A percentile compares a stretch with the other conserved stretches of the same genome.
phyloP scores from a whole-genome alignment of 2,329 filamentous ascomycete species.

The Fusarium algeriense region DNA sequence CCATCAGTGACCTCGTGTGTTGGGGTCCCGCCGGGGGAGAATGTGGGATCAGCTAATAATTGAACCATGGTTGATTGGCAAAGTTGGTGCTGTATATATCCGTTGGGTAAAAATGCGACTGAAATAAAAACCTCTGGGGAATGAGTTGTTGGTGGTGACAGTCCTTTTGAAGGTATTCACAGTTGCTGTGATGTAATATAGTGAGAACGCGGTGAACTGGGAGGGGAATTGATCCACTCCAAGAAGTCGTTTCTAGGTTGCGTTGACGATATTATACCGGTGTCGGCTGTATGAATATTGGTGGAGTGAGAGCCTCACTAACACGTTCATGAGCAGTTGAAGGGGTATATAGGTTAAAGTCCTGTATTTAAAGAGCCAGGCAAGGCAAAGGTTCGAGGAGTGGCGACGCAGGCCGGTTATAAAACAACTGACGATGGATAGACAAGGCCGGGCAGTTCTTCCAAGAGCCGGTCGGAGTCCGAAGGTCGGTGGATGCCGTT shows the following conservation, averaged over 20 bases:
- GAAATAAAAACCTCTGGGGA: neutral
- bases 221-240: constrained; percentile 19
- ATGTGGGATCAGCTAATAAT: constrained; percentile 47
- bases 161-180: constrained; percentile 14
- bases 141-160: constrained; percentile 2
- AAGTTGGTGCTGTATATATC: constrained; percentile 1
- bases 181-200: constrained; percentile 15
- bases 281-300: constrained; percentile 32
- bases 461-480: constrained; percentile 46
- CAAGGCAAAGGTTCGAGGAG: constrained; percentile 19
- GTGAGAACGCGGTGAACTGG: constrained; percentile 13
- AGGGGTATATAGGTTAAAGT: constrained; percentile 37
- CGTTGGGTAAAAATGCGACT: constrained; percentile 11
- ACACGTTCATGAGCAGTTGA: constrained; percentile 45
- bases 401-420: constrained; percentile 47
- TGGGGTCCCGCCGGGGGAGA: constrained; percentile 44
- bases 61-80: constrained; percentile 50
- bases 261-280: constrained; percentile 40
- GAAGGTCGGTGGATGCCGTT: constrained; percentile 44
- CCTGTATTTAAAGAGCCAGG: constrained; percentile 19
- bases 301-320: constrained; percentile 43
- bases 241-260: constrained; percentile 28
- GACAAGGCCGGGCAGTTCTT: constrained; percentile 20
- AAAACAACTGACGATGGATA: constrained; percentile 43
- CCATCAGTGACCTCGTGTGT: constrained; percentile 43